These are phyloP conservation scores for Sugiyamaella xylanicola DNA, from an alignment of 1,139 yeast species.

Conservation along the genomic window DNA sequence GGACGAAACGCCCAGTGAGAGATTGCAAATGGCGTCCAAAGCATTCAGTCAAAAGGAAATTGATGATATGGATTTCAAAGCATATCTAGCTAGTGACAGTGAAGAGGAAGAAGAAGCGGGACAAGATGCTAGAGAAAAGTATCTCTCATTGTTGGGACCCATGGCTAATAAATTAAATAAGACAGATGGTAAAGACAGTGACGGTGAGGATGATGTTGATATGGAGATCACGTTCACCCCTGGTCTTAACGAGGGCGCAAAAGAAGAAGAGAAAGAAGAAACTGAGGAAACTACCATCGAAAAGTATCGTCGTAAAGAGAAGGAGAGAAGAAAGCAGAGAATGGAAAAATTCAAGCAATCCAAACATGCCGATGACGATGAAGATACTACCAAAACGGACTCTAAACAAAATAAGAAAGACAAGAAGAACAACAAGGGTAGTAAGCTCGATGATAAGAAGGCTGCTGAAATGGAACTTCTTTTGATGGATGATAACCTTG, in stretches of 20 bases:
- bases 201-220: slow-evolving; percentile 67
- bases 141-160: slow-evolving; percentile 61
- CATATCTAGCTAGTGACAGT: slow-evolving; percentile 89
- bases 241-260: slow-evolving; percentile 59
- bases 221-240: slow-evolving; percentile 97
- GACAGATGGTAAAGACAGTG: slow-evolving; percentile 43
- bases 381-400: slow-evolving; percentile 29
- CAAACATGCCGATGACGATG: slow-evolving; percentile 49
- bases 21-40: slow-evolving; percentile 74
- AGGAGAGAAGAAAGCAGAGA: slow-evolving; percentile 85
- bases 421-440: slow-evolving; percentile 43
- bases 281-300: slow-evolving; percentile 84
- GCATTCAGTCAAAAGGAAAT: slow-evolving; percentile 88
- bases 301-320: slow-evolving; percentile 82
- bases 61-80: slow-evolving; percentile 95
- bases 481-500: slow-evolving; percentile 63
- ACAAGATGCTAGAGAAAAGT: slow-evolving; percentile 53
- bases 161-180: slow-evolving; percentile 45
- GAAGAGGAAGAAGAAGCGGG: slow-evolving; percentile 59
- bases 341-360: slow-evolving; percentile 67
- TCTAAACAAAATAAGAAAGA: slow-evolving; percentile 33
- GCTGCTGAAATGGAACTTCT: slow-evolving; percentile 74
- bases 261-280: slow-evolving; percentile 41
- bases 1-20: slow-evolving; percentile 97
- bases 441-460: slow-evolving; percentile 40